A percentile compares a stretch with the other conserved stretches of the same genome.
These are phyloP conservation scores for Delonix regia DNA, from an alignment of 306 rosid genomes.

Conservation along the genomic window DNA sequence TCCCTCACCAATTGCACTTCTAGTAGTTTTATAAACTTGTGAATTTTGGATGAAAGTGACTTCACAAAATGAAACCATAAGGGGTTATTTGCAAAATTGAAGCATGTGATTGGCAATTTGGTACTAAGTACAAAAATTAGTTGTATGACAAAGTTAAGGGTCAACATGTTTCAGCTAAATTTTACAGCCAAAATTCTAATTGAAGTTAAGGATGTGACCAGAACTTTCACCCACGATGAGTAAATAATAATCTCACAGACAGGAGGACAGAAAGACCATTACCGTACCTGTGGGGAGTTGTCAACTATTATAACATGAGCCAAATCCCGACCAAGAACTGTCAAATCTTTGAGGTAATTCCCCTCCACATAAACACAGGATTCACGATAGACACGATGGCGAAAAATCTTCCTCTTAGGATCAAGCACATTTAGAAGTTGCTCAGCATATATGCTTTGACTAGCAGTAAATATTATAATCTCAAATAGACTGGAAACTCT, in stretches of 20 bases:
- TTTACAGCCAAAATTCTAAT: not conserved
- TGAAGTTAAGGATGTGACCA: not conserved
- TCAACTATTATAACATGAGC: slow-evolving; percentile 81
- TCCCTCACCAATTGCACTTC: not conserved
- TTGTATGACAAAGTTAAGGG: not conserved
- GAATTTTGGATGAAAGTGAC: not conserved
- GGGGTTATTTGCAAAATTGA: not conserved
- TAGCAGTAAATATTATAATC: slow-evolving; percentile 95
- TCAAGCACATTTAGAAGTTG: slow-evolving; percentile 95
- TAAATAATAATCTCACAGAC: not conserved
- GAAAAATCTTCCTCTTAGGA: slow-evolving; percentile 93
- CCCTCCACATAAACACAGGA: slow-evolving; percentile 98
- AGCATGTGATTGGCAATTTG: not conserved
- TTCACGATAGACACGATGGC: slow-evolving; percentile 93
- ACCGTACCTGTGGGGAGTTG: slow-evolving; percentile 95
- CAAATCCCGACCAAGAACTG: slow-evolving; percentile 98
- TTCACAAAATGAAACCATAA: not conserved
- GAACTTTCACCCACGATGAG: not conserved
- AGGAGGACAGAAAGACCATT: not conserved
- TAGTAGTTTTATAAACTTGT: not conserved
- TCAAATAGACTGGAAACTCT: slow-evolving; percentile 78
- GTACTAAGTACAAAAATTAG: not conserved
- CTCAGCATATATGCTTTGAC: slow-evolving; percentile 98
- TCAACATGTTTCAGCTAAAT: slow-evolving; percentile 12
- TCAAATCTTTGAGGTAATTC: slow-evolving; percentile 91